A percentile compares a stretch with the other conserved stretches of the same genome.
Conservation (phyloP, 768 basidiomycete genomes). For the Suillus spraguei region DNA sequence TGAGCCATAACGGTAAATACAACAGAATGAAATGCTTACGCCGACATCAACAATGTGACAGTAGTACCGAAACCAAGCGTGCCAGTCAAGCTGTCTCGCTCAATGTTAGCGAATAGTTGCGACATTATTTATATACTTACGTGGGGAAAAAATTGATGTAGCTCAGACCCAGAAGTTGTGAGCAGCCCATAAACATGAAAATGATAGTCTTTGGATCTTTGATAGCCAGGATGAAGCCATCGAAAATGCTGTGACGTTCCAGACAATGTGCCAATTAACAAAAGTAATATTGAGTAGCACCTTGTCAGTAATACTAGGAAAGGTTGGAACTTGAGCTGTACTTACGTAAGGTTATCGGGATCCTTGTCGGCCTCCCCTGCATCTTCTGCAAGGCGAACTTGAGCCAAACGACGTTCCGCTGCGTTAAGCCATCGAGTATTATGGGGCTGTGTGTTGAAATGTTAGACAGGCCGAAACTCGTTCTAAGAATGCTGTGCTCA, state of each 20-base stretch:
- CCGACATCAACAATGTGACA: slow-evolving; percentile 56
- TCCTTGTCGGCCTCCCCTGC: slow-evolving; percentile 69
- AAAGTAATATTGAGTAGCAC: not conserved
- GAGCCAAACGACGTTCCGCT: too few species aligned
- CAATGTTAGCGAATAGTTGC: not conserved
- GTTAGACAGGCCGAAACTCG: not conserved
- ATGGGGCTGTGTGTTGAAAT: too few species aligned
- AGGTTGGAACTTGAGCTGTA: not conserved
- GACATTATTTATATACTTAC: slow-evolving; percentile 27
- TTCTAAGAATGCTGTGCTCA: slow-evolving; percentile 30
- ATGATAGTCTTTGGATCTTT: slow-evolving; percentile 55
- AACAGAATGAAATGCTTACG: slow-evolving; percentile 41
- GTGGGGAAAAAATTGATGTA: slow-evolving; percentile 65
- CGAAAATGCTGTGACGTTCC: slow-evolving; percentile 39
- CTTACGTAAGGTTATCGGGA: slow-evolving; percentile 18
- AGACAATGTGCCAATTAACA: not conserved
- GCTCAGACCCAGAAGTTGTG: slow-evolving; percentile 56
- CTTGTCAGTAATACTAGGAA: not conserved
- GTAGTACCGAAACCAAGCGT: slow-evolving; percentile 67
- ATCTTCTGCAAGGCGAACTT: slow-evolving; percentile 69
- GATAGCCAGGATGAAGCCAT: slow-evolving; percentile 57
- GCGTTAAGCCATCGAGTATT: too few species aligned
- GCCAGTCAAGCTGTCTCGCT: slow-evolving; percentile 46
- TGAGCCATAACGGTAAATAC: not conserved
- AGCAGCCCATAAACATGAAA: slow-evolving; percentile 55